Evolutionary conservation across 257 asterid species (phyloP), one percentile per base, ranked within the genome.

Genomic region (Rhazya stricta): DNA sequence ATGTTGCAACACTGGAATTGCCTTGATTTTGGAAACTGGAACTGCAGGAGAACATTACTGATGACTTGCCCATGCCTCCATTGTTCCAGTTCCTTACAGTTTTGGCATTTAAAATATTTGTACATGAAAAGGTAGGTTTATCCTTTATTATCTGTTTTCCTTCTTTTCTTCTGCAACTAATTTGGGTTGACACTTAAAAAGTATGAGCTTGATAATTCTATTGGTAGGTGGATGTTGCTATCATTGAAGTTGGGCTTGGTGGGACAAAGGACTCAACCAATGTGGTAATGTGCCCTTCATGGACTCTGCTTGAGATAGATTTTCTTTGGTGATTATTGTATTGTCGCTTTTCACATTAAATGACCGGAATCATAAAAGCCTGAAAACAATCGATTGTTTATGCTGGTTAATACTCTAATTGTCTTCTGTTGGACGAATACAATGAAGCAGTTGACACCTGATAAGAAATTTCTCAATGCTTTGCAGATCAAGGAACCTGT

Each of bases 171-270:
- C 19, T 65, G 36, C 10, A 18, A 9, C 19, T 27, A n/a, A 50
- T 71, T 71, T 27, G 67, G 67, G 42, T 48, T 69, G 25, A 60
- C 34, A 48, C 16, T 46, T 58, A 56, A 58, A 39, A 56, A 32
- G 48, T 53, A 19, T 70, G 67, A 62, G 72, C 58, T 32, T 60
- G 8, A 30, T 57, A 71, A 51, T 72, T 69, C 68, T 85, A 41
- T 79, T 76, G 62, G 74, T 88, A 94, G 98, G 97, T 94, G 27
- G 98, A 94, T 84, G 97, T 94, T 77, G 94, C 97, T 76, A 85
- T 94, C 74, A 83, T 92, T 76, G 97, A 94, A 87, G 97, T 92
- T 89, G 98, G 98, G 77, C 93, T 94, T 78, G 98, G 98, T 62
- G 98, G 97, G 84, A 84, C 81, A 61, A 76, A 75, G 63, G 98